Evolutionary conservation across 306 rosid species (phyloP).

Genomic region (Echinosophora koreensis): DNA sequence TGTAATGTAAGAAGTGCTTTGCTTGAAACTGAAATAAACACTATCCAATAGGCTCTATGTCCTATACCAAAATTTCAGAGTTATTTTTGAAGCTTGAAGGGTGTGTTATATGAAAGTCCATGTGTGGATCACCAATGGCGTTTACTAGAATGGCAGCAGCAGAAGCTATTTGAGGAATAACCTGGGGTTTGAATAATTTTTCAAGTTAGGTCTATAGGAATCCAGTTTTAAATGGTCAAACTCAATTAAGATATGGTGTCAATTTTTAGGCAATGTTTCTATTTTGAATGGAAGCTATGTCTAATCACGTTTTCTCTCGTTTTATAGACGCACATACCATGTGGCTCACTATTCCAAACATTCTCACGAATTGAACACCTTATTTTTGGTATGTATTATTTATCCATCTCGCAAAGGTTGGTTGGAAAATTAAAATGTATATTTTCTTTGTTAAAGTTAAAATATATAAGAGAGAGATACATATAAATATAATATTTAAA

Average conservation of each 20-base stretch:
- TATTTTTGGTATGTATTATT: too few relatives aligned
- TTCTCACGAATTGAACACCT: too few relatives aligned
- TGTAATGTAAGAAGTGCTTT: conserved; percentile 56
- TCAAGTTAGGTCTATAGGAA: neutral
- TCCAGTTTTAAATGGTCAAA: neutral
- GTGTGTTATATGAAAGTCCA: conserved; percentile 34
- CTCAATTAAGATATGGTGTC: conserved; percentile 44
- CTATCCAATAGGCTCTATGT: conserved; percentile 24
- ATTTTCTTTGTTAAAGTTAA: too few relatives aligned
- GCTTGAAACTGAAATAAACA: conserved; percentile 68
- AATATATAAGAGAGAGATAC: too few relatives aligned
- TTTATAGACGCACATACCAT: too few relatives aligned
- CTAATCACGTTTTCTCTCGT: too few relatives aligned
- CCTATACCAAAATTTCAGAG: conserved; percentile 35
- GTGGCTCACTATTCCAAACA: too few relatives aligned
- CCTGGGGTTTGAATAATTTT: neutral
- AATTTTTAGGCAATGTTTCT: conserved; percentile 48
- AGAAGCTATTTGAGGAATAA: neutral
- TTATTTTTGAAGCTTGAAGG: conserved; percentile 48
- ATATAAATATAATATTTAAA: too few relatives aligned
- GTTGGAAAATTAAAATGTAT: too few relatives aligned
- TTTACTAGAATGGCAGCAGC: neutral
- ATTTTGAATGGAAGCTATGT: conserved; percentile 22
- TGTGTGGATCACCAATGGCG: neutral
- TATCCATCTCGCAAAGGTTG: too few relatives aligned